Conservation (phyloP, 2,329 filamentous ascomycete species). For the Claviceps digitariae region DNA sequence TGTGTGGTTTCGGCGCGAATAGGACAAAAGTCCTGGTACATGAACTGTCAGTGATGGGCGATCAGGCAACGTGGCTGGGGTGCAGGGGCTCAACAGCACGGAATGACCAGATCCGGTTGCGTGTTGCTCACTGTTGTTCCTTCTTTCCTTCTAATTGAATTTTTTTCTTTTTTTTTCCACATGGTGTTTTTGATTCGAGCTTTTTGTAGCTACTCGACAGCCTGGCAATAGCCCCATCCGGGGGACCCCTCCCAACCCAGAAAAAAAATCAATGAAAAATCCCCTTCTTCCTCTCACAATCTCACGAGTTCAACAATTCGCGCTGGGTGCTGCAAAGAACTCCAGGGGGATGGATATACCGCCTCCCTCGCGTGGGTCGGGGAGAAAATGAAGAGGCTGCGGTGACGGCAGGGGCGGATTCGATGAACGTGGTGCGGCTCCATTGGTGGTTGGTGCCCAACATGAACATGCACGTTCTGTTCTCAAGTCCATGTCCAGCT, state of each 20-base stretch:
- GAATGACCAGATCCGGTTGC: background rate
- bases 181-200: background rate
- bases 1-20: background rate
- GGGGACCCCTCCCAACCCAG: too few relatives aligned
- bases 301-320: background rate
- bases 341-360: background rate
- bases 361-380: background rate
- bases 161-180: background rate
- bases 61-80: background rate
- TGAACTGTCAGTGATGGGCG: background rate
- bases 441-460: slow-evolving; percentile 1
- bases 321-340: background rate
- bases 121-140: background rate
- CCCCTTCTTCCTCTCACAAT: background rate
- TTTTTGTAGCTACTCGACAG: background rate
- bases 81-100: background rate
- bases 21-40: background rate
- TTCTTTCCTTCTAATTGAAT: background rate
- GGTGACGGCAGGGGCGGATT: background rate
- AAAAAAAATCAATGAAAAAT: too few relatives aligned
- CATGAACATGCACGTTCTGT: background rate
- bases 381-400: background rate
- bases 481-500: background rate
- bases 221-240: background rate
- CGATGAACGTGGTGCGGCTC: slow-evolving; percentile 2